phyloP scores from a whole-genome alignment of 2,329 filamentous ascomycete genomes.

The Tolypocladium guangdongense region DNA sequence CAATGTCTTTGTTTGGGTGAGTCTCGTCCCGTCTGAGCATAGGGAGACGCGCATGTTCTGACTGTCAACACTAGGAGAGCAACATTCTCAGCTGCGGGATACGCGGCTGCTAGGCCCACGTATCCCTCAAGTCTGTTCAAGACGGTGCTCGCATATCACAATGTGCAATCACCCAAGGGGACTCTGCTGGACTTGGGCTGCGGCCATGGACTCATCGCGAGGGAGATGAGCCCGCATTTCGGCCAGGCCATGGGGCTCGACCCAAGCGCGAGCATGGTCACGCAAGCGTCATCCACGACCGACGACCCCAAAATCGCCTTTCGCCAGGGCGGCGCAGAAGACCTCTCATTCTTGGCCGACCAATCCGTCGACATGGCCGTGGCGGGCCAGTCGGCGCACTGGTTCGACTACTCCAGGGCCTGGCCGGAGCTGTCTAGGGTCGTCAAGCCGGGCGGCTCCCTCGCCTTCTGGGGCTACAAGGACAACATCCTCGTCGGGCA shows the following conservation, averaged over 20 bases:
- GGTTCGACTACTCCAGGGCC: constrained; percentile 47
- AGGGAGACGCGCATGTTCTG: background rate
- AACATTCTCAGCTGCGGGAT: constrained; percentile 44
- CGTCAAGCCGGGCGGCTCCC: constrained; percentile 40
- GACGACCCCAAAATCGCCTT: constrained; percentile 34
- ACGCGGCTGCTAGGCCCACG: constrained; percentile 47
- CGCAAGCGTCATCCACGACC: constrained; percentile 33
- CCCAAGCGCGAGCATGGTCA: constrained; percentile 46
- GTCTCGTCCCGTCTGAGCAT: constrained; percentile 6
- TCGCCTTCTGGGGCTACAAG: constrained; percentile 59
- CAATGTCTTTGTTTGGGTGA: constrained; percentile 39
- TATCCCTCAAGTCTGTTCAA: constrained; percentile 46
- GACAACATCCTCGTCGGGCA: constrained; percentile 48
- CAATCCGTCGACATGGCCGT: constrained; percentile 40
- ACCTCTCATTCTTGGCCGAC: constrained; percentile 37
- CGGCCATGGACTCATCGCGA: constrained; percentile 48
- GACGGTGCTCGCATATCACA: constrained; percentile 43
- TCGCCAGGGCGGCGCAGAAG: constrained; percentile 39
- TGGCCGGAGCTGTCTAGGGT: constrained; percentile 46
- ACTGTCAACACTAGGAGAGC: constrained; percentile 30
- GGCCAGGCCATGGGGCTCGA: constrained; percentile 40
- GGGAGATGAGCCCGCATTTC: constrained; percentile 43
- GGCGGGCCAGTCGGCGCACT: constrained; percentile 50
- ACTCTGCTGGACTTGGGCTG: constrained; percentile 49
- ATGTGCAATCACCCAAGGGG: constrained; percentile 17